Conservation (phyloP, 805 yeast genomes). For the Suhomyces sp. region DNA sequence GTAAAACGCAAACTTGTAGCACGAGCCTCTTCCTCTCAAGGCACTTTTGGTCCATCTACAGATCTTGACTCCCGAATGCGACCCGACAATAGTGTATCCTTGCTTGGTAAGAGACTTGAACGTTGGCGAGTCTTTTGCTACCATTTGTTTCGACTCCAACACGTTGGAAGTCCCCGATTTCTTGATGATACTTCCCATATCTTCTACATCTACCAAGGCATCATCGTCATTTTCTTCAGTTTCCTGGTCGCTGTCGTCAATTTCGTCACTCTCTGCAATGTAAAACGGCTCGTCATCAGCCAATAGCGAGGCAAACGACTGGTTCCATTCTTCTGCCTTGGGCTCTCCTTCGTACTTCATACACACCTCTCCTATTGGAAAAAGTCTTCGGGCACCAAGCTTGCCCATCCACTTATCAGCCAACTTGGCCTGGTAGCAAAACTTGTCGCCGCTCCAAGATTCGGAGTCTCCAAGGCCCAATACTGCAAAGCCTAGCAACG, state of each 20-base stretch:
- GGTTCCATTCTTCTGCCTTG: constrained; percentile 64
- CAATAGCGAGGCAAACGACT: constrained; percentile 55
- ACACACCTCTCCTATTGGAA: constrained; percentile 81
- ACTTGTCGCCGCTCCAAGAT: constrained; percentile 70
- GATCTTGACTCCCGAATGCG: constrained; percentile 92
- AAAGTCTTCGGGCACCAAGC: constrained; percentile 81
- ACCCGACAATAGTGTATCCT: constrained; percentile 89
- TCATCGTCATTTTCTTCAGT: constrained; percentile 34
- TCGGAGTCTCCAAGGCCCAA: constrained; percentile 87
- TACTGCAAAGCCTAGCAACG: constrained; percentile 76
- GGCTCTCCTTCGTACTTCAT: constrained; percentile 65
- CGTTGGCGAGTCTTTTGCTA: constrained; percentile 84
- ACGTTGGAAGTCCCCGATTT: constrained; percentile 18
- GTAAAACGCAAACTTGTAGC: constrained; percentile 89
- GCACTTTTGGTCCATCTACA: constrained; percentile 97
- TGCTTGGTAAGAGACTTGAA: constrained; percentile 85
- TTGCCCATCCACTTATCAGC: constrained; percentile 76
- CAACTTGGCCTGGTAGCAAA: constrained; percentile 78
- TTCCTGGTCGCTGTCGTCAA: constrained; percentile 49
- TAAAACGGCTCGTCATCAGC: constrained; percentile 68
- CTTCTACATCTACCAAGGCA: constrained; percentile 77
- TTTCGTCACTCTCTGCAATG: constrained; percentile 56
- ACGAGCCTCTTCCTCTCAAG: constrained; percentile 87
- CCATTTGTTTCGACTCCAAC: constrained; percentile 71
- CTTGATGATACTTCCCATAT: constrained; percentile 65